Conservation (phyloP, 352 stramenopile genomes). For the Globisporangium perplexum region DNA sequence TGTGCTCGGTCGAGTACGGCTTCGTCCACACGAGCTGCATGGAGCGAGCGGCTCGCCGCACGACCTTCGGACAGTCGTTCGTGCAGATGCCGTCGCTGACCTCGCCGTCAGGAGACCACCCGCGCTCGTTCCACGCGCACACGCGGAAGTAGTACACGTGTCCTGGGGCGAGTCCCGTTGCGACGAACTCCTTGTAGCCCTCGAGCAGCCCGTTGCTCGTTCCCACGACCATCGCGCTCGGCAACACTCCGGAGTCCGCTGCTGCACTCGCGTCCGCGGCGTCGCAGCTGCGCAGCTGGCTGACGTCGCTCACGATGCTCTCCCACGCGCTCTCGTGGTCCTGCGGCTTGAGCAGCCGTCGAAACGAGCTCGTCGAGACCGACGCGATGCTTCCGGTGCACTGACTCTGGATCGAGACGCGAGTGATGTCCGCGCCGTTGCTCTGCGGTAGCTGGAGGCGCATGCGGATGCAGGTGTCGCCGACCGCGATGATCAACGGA, state of each 20-base stretch:
- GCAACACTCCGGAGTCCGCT: background rate
- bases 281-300: conserved; percentile 19
- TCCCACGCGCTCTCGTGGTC: conserved; percentile 31
- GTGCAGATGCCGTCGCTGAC: conserved; percentile 46
- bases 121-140: conserved; percentile 36
- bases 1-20: conserved; percentile 38
- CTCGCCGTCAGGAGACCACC: conserved; percentile 47
- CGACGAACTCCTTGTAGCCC: conserved; percentile 24
- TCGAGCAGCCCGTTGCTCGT: conserved; percentile 2
- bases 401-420: conserved; percentile 33
- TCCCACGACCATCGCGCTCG: background rate
- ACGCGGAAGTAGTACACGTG: conserved; percentile 46
- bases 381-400: conserved; percentile 27
- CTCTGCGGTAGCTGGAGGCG: conserved; percentile 26
- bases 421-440: conserved; percentile 31
- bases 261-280: background rate
- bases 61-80: conserved; percentile 44
- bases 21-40: conserved; percentile 47
- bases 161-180: conserved; percentile 27
- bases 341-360: conserved; percentile 24
- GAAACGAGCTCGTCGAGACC: conserved; percentile 25
- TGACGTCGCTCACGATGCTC: conserved; percentile 20
- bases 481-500: conserved; percentile 28
- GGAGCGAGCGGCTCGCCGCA: conserved; percentile 16
- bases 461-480: conserved; percentile 35